A percentile compares a stretch with the other conserved stretches of the same genome.
Evolutionary conservation across 805 yeast genomes (phyloP).

Genomic region (Myxozyma neotropica): DNA sequence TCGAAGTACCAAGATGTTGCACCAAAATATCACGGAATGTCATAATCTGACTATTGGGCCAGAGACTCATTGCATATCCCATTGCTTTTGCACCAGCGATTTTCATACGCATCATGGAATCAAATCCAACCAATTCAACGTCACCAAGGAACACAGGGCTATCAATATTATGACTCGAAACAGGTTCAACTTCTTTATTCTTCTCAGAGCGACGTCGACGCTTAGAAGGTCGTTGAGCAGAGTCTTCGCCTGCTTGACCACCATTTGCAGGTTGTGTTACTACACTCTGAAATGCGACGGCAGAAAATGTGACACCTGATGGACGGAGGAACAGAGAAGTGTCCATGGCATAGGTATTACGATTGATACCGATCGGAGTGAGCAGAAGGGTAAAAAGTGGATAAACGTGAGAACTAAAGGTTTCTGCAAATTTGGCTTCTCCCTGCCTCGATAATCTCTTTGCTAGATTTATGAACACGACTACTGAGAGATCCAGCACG

Average conservation of each 20-base stretch:
- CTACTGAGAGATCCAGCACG: slow-evolving; percentile 24
- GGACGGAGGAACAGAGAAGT: slow-evolving; percentile 74
- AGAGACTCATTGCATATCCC: slow-evolving; percentile 52
- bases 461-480: slow-evolving; percentile 25
- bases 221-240: slow-evolving; percentile 16
- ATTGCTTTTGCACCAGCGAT: slow-evolving; percentile 73
- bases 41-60: slow-evolving; percentile 28
- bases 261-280: slow-evolving; percentile 9
- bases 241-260: slow-evolving; percentile 1
- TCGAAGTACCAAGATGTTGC: slow-evolving; percentile 16
- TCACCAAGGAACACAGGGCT: slow-evolving; percentile 92
- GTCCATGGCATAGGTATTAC: slow-evolving; percentile 85
- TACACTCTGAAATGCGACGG: slow-evolving; percentile 9
- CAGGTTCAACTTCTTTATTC: slow-evolving; percentile 4
- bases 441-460: slow-evolving; percentile 9
- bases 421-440: slow-evolving; percentile 48
- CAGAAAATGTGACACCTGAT: slow-evolving; percentile 56
- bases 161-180: slow-evolving; percentile 71
- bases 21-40: slow-evolving; percentile 18
- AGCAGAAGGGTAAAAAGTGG: slow-evolving; percentile 65
- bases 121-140: slow-evolving; percentile 77
- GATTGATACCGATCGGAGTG: slow-evolving; percentile 94
- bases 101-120: slow-evolving; percentile 72
- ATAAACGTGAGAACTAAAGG: slow-evolving; percentile 58
- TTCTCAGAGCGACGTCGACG: slow-evolving; percentile 29